Conservation (phyloP, 108 stramenopile species). For the Cyclotella kingstonii region DNA sequence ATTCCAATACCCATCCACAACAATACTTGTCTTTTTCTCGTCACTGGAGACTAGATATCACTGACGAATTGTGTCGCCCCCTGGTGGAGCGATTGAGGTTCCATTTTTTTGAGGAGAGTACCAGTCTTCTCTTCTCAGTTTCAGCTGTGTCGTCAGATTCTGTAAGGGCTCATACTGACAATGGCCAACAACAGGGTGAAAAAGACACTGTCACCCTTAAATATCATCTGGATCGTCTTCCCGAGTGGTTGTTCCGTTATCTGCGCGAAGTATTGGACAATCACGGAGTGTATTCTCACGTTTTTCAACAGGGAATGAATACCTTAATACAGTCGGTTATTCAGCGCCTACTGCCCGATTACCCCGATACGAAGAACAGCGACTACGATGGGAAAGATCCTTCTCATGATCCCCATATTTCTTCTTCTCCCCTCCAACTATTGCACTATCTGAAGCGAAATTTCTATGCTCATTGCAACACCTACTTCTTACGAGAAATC, state of each 20-base stretch:
- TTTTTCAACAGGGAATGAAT: constrained; percentile 18
- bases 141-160: too few species aligned
- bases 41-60: constrained; percentile 34
- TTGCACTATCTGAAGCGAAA: constrained; percentile 10
- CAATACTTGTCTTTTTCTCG: not conserved
- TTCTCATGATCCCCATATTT: not conserved
- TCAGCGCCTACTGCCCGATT: not conserved
- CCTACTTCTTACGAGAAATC: constrained; percentile 58
- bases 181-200: constrained; percentile 14
- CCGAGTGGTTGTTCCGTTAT: constrained; percentile 76
- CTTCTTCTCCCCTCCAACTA: constrained; percentile 1
- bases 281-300: constrained; percentile 26
- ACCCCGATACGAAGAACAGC: constrained; percentile 1
- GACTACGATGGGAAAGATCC: not conserved
- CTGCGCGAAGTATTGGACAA: constrained; percentile 52
- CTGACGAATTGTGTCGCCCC: constrained; percentile 53
- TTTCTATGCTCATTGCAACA: constrained; percentile 14
- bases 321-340: constrained; percentile 13
- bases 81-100: constrained; percentile 48
- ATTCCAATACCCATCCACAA: not conserved
- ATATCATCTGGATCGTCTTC: constrained; percentile 58
- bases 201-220: not conserved
- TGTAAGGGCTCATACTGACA: too few species aligned
- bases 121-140: constrained; percentile 47
- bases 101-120: constrained; percentile 68